Base-by-base conservation (phyloP, 2,329 filamentous ascomycete genomes). In the Penicillium fuscoglaucum region DNA sequence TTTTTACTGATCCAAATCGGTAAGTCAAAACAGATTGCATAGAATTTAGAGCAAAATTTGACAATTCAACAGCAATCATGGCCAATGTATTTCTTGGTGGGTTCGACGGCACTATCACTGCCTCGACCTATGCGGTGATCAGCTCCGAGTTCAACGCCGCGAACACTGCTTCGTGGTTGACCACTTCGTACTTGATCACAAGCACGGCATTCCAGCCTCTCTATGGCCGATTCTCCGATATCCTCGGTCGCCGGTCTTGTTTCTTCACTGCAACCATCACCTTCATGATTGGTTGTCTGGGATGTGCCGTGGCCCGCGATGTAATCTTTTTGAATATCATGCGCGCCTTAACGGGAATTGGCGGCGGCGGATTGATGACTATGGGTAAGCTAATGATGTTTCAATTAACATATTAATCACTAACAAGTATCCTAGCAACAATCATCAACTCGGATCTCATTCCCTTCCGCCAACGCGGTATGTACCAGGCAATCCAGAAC, bases 381-480 rank as follows among this genome's bases (percentile, higher is more conserved):
- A 80, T 91, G 76, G 87, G 73, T 74, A 63, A 48, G 61, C 57
- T 35, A 4, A 48, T 2, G 6, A 13, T 4, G 1, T 29, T 37
- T 39, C 13, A 46, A 24, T 12, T 2, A 1, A 37, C 6, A 17
- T n/a, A 19, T 28, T 8, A 9, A 19, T 21, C 9, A 1, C 29
- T 39, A 13, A 33, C 19, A 9, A 45, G 4, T 21, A 21, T 15
- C 19, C 21, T 24, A 76, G 74, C 84, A 1, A 85, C 82, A 6
- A 90, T 92, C 55, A 85, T 91, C 61, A 85, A 87, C 19, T 89
- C 87, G 57, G 89, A 92, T 71, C 75, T 91, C 48, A 88, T 93
- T 37, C 87, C 87, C 1, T 89, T 92, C 62, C 84, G 89, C 76
- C 87, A 79, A 61, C 80, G 90, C n/a, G 88, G 89, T 4, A 83